phyloP scores from a whole-genome alignment of 1,139 yeast species.

The Yamadazyma triangularis region DNA sequence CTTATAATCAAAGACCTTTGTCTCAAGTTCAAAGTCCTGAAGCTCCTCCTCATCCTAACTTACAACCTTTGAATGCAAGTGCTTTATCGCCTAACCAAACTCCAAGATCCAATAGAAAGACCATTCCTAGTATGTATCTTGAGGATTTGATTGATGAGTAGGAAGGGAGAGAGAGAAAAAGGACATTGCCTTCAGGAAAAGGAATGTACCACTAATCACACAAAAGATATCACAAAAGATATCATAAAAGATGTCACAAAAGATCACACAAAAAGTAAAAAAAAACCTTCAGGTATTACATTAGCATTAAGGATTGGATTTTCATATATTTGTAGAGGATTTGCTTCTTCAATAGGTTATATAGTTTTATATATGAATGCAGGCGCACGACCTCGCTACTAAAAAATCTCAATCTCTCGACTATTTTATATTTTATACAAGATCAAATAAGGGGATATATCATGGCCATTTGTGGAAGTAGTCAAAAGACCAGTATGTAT shows the following conservation, averaged over 20 bases:
- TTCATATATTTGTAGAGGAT: no score
- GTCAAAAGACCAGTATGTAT: slow-evolving; percentile 57
- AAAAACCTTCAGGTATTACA: no score
- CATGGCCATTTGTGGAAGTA: slow-evolving; percentile 71
- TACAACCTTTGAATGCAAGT: slow-evolving; percentile 9
- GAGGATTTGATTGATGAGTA: slow-evolving; percentile 49
- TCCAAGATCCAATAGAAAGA: slow-evolving; percentile 20
- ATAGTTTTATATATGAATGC: no score
- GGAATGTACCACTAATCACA: no score
- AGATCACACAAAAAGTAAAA: no score
- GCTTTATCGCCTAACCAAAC: slow-evolving; percentile 5
- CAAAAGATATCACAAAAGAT: no score
- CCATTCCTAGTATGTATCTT: slow-evolving; percentile 54
- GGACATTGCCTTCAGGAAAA: not conserved
- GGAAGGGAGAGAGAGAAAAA: not conserved
- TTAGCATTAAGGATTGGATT: no score
- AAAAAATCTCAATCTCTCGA: no score
- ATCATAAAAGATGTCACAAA: no score
- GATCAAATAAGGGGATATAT: slow-evolving; percentile 22
- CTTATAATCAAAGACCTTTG: slow-evolving; percentile 1
- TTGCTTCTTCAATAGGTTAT: no score
- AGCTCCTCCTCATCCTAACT: slow-evolving; percentile 4
- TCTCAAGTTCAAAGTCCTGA: slow-evolving; percentile 5
- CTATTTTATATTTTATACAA: no score
- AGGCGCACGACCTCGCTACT: no score